Percentiles rank a stretch among this genome's conserved stretches.
These are phyloP conservation scores for Pichia scutulata DNA, from an alignment of 805 yeast genomes.

Conservation along the genomic window DNA sequence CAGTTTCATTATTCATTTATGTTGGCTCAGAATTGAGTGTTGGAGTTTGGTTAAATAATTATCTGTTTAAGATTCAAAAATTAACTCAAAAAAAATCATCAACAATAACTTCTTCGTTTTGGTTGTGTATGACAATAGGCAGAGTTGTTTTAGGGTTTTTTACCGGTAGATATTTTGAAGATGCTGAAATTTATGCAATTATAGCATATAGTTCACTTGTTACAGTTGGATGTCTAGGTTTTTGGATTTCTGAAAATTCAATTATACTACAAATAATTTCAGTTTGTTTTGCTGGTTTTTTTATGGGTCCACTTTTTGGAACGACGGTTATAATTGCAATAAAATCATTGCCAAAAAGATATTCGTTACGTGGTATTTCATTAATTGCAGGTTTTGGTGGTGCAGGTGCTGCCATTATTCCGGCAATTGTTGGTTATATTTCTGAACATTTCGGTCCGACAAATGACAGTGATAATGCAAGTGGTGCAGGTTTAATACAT, in stretches of 20 bases:
- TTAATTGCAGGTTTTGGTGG: slow-evolving; percentile 75
- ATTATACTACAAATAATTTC: slow-evolving; percentile 26
- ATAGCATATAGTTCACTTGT: slow-evolving; percentile 30
- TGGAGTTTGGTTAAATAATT: slow-evolving; percentile 48
- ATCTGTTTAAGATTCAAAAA: slow-evolving; percentile 33
- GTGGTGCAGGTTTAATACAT: slow-evolving; percentile 28
- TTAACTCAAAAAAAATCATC: slow-evolving; percentile 34
- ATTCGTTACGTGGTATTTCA: slow-evolving; percentile 64
- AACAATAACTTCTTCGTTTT: slow-evolving; percentile 41
- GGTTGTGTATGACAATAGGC: slow-evolving; percentile 45
- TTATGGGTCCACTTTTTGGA: slow-evolving; percentile 55
- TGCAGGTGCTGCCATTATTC: slow-evolving; percentile 71
- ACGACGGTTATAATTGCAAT: slow-evolving; percentile 61
- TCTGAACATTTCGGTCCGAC: slow-evolving; percentile 23
- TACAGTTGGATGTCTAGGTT: slow-evolving; percentile 28
- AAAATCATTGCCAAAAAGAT: slow-evolving; percentile 49
- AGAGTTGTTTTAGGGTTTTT: slow-evolving; percentile 40
- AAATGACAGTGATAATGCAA: slow-evolving; percentile 8
- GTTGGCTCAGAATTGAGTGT: slow-evolving; percentile 47
- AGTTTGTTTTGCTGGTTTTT: slow-evolving; percentile 37
- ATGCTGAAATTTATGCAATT: slow-evolving; percentile 35
- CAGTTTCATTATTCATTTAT: slow-evolving; percentile 38
- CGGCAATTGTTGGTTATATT: slow-evolving; percentile 52
- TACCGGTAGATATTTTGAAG: slow-evolving; percentile 37
- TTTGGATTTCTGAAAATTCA: slow-evolving; percentile 23